phyloP scores from a whole-genome alignment of 2,329 filamentous ascomycete species.

The Arachnopeziza araneosa region DNA sequence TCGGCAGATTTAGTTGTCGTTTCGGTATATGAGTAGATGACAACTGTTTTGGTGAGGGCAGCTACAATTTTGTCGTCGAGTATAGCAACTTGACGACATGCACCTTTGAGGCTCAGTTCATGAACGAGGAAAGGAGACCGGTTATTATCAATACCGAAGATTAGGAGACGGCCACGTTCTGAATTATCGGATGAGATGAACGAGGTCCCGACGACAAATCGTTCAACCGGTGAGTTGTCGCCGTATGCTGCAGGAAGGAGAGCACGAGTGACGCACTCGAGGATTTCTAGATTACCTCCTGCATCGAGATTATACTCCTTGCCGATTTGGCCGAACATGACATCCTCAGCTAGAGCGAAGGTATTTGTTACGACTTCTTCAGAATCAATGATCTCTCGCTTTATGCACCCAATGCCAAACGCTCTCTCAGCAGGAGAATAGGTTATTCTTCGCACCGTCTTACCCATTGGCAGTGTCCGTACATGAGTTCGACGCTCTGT shows the following conservation, averaged over 20 bases:
- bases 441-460: conserved; percentile 81
- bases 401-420: conserved; percentile 84
- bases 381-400: conserved; percentile 62
- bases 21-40: conserved; percentile 51
- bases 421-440: conserved; percentile 75
- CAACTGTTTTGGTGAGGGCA: conserved; percentile 81
- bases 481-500: conserved; percentile 84
- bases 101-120: conserved; percentile 66
- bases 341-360: conserved; percentile 88
- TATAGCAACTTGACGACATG: conserved; percentile 73
- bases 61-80: conserved; percentile 75
- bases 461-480: conserved; percentile 68
- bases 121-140: conserved; percentile 67
- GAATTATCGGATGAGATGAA: conserved; percentile 44
- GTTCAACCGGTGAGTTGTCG: conserved; percentile 54
- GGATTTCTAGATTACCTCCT: conserved; percentile 57
- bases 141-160: conserved; percentile 76
- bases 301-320: conserved; percentile 58
- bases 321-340: conserved; percentile 74
- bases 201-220: conserved; percentile 88
- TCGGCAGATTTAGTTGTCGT: conserved; percentile 49
- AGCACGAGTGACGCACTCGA: conserved; percentile 78
- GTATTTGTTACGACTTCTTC: conserved; percentile 72
- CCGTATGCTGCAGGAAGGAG: conserved; percentile 59
- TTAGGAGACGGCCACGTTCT: conserved; percentile 70